Evolutionary conservation across 257 asterid genomes (phyloP), one percentile per base, ranked within the genome.

Genomic region (Jacaranda mimosifolia): DNA sequence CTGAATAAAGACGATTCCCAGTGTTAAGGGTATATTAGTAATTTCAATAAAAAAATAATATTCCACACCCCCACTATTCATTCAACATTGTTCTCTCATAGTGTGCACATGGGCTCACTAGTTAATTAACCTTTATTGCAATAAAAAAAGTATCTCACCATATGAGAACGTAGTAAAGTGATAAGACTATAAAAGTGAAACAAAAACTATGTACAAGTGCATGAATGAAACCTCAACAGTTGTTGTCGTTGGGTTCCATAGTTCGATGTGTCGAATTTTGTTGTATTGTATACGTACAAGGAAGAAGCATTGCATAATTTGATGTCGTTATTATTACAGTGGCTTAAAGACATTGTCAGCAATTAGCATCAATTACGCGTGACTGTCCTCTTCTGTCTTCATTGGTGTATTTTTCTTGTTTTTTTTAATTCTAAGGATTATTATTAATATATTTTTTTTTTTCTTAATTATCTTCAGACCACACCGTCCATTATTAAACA

Each of bases 351-450:
- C 82, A 63, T 32, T 73, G 60, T 60, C 58, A 56, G 57, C 69
- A 68, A 68, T 80, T 74, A 80, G 74, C 58, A 46, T 43, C 43
- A 57, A 57, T 57, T 68, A 64, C 76, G 80, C 80, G 68, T 68
- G 73, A 69, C 68, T 74, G 51, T 39, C 14, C 81, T 19, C 13
- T 76, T 39, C 13, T 75, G 72, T 80, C 75, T 62, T 60, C 55
- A 35, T 73, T 57, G 45, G 7, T 42, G 48, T 65, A 42, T 53
- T 68, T 73, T 58, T 56, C 15, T 69, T 52, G 43, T 69, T 52
- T 9, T 10, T 10, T 52, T 68, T 63, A 5, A 7, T 9, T 48
- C 11, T 7, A 7, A 3, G 10, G 13, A 1, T n/a, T 63, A 6
- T 71, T 49, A 6, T 1, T n/a, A n/a, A n/a, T n/a, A n/a, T n/a